A percentile compares a stretch with the other conserved stretches of the same genome.
These are phyloP conservation scores for Trametes cinnabarina DNA, from an alignment of 768 basidiomycete genomes.

Conservation along the genomic window DNA sequence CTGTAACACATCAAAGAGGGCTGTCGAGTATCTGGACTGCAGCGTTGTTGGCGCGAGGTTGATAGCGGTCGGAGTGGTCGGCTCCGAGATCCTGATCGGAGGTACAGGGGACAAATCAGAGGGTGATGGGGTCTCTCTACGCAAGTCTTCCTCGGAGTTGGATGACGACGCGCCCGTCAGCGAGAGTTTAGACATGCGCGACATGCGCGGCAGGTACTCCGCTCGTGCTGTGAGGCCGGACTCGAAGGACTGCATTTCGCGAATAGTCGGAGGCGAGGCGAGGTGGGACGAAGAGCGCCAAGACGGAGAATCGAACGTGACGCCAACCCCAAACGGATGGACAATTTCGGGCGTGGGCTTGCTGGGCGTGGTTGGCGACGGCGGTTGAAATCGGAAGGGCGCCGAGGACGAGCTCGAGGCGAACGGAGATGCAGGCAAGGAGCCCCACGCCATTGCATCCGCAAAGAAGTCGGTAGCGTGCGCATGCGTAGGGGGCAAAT, in stretches of 20 bases:
- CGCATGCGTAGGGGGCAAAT: conserved; percentile 21
- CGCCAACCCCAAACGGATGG: conserved; percentile 63
- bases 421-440: conserved; percentile 40
- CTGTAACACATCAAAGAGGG: conserved; percentile 79
- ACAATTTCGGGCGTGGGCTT: conserved; percentile 31
- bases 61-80: conserved; percentile 26
- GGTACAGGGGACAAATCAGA: conserved; percentile 9
- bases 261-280: conserved; percentile 46
- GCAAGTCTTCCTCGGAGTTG: conserved; percentile 14
- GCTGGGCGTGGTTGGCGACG: conserved; percentile 11
- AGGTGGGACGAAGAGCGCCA: conserved; percentile 41
- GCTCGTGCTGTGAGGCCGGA: conserved; percentile 76
- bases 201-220: conserved; percentile 25
- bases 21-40: conserved; percentile 65
- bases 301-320: conserved; percentile 60
- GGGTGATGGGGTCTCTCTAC: conserved; percentile 11
- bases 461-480: conserved; percentile 55
- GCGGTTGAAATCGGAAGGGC: conserved; percentile 23
- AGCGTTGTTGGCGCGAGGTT: conserved; percentile 47
- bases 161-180: conserved; percentile 3
- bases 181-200: conserved; percentile 20
- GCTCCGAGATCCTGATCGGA: conserved; percentile 21
- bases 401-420: conserved; percentile 27
- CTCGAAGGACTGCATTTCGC: conserved; percentile 87
- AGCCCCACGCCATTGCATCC: conserved; percentile 62